Conservation (phyloP, 805 yeast species). For the Myxozyma neotropica region DNA sequence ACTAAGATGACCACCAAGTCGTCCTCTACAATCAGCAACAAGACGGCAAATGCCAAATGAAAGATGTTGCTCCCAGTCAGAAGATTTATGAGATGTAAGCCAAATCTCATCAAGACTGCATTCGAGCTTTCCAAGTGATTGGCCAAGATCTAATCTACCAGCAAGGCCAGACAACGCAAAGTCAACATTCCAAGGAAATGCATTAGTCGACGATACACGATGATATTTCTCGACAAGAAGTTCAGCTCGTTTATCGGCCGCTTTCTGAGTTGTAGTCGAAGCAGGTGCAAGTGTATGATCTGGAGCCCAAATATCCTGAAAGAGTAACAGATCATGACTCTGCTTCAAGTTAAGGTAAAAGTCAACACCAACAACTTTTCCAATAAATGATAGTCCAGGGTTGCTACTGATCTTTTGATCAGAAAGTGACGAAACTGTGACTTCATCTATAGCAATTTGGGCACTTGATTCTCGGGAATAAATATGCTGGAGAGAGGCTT, state of each 20-base stretch:
- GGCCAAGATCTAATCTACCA: conserved; percentile 75
- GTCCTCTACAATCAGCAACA: conserved; percentile 63
- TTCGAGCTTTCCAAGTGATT: conserved; percentile 70
- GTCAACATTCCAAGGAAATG: conserved; percentile 75
- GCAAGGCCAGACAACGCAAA: conserved; percentile 55
- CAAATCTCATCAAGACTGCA: conserved; percentile 62
- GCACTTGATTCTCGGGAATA: conserved; percentile 91
- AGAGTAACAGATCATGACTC: conserved; percentile 80
- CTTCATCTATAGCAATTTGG: conserved; percentile 53
- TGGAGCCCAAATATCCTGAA: conserved; percentile 81
- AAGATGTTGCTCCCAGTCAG: conserved; percentile 72
- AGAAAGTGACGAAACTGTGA: conserved; percentile 41
- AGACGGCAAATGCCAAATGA: conserved; percentile 60
- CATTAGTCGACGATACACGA: conserved; percentile 61
- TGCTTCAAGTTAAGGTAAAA: conserved; percentile 78
- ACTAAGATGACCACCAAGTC: conserved; percentile 72
- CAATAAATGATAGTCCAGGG: conserved; percentile 42
- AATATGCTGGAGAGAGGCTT: conserved; percentile 81
- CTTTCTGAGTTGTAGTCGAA: not conserved
- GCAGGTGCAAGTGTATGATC: conserved; percentile 39
- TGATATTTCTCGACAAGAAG: conserved; percentile 48
- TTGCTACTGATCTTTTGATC: conserved; percentile 6
- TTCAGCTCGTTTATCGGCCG: conserved; percentile 30
- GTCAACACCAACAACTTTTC: conserved; percentile 56
- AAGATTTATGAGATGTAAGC: conserved; percentile 66